Percentiles rank a stretch among this genome's conserved stretches.
These are phyloP conservation scores for Aspergillus fischeri DNA, from an alignment of 2,329 filamentous ascomycete species.

Conservation along the genomic window DNA sequence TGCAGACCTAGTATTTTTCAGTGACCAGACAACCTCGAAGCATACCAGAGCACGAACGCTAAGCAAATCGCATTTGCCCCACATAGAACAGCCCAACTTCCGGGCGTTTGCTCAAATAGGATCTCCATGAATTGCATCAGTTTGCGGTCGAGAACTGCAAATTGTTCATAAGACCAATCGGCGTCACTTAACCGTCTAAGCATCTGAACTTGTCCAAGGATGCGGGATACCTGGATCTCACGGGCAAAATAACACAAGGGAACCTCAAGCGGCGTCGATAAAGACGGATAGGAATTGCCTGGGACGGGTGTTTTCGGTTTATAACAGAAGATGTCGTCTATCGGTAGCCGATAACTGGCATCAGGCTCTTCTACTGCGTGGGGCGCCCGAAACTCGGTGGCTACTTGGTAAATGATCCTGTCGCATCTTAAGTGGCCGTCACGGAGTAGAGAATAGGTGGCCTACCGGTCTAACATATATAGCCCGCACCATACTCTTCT, in stretches of 20 bases:
- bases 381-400: background rate
- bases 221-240: constrained; percentile 1
- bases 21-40: background rate
- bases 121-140: background rate
- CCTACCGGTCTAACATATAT: constrained; percentile 8
- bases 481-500: constrained; percentile 6
- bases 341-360: background rate
- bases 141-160: background rate
- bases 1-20: background rate
- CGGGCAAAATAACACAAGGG: constrained; percentile 5
- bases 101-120: background rate
- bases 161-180: background rate
- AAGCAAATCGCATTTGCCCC: background rate
- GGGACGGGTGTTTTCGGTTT: no score
- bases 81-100: constrained; percentile 1
- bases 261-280: background rate
- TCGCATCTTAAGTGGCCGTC: no score
- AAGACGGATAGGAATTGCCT: background rate
- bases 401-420: background rate
- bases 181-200: background rate
- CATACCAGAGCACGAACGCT: background rate
- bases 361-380: constrained; percentile 3
- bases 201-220: constrained; percentile 3
- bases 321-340: constrained; percentile 1
- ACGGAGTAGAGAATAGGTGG: background rate